Percentiles rank a stretch among this genome's conserved stretches.
Conservation (phyloP, 2,329 filamentous ascomycete species). For the Trichophyton simii region DNA sequence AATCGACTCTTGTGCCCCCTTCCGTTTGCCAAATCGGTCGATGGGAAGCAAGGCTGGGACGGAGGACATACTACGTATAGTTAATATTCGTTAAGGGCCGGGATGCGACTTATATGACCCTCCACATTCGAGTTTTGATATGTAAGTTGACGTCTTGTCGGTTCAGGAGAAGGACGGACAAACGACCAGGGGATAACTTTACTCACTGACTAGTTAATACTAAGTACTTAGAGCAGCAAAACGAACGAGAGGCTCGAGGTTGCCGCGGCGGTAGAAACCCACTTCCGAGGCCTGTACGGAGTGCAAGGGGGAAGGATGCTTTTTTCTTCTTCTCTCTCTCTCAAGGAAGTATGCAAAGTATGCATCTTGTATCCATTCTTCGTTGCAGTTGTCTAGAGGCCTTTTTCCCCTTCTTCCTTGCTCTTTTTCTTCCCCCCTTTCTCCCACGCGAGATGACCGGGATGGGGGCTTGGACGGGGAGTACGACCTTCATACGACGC, state of each 20-base stretch:
- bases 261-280: not conserved
- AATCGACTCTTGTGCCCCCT: not conserved
- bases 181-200: not conserved
- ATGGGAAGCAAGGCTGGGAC: not conserved
- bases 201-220: not conserved
- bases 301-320: no score
- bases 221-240: not conserved
- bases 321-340: not conserved
- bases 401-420: no score
- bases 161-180: not conserved
- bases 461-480: not conserved
- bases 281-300: not conserved
- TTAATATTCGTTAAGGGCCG: not conserved
- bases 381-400: not conserved
- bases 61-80: not conserved
- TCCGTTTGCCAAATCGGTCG: conserved; percentile 2
- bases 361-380: not conserved
- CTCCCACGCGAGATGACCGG: not conserved
- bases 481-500: not conserved
- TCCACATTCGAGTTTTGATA: not conserved
- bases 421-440: not conserved
- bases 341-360: not conserved
- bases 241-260: not conserved
- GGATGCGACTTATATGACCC: not conserved
- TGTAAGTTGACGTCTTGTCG: not conserved